Percentiles rank a stretch among this genome's conserved stretches.
Evolutionary conservation across 2,329 filamentous ascomycete genomes (phyloP).

Genomic region (Scortechinia acanthostroma): DNA sequence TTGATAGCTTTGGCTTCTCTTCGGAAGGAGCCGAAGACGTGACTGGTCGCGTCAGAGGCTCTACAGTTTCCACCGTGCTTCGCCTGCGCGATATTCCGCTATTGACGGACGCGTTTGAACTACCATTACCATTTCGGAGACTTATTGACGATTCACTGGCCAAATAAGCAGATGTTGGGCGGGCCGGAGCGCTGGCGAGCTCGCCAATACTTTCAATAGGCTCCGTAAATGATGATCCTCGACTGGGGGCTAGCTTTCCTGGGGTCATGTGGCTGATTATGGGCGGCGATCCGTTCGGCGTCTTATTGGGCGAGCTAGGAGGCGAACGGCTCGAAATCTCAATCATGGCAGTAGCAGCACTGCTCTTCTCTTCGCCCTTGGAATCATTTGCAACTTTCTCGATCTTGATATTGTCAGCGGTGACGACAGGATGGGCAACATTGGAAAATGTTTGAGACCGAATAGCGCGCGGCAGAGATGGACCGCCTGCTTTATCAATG

Average conservation of each 20-base stretch:
- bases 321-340: background rate
- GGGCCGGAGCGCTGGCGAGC: background rate
- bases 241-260: background rate
- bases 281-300: background rate
- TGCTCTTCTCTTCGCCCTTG: background rate
- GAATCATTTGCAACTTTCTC: background rate
- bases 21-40: background rate
- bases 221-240: background rate
- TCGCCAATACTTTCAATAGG: background rate
- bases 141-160: background rate
- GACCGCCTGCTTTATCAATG: background rate
- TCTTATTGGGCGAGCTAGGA: background rate
- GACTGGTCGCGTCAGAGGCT: too few species aligned
- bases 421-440: background rate
- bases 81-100: background rate
- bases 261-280: background rate
- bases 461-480: background rate
- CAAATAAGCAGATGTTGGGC: background rate
- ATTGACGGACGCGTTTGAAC: background rate
- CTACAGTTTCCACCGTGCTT: background rate
- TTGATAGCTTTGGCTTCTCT: background rate
- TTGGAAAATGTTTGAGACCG: background rate
- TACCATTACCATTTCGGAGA: background rate
- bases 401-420: background rate
- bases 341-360: background rate